Conservation (phyloP, 2,329 filamentous ascomycete species). For the Apiospora saccharicola region DNA sequence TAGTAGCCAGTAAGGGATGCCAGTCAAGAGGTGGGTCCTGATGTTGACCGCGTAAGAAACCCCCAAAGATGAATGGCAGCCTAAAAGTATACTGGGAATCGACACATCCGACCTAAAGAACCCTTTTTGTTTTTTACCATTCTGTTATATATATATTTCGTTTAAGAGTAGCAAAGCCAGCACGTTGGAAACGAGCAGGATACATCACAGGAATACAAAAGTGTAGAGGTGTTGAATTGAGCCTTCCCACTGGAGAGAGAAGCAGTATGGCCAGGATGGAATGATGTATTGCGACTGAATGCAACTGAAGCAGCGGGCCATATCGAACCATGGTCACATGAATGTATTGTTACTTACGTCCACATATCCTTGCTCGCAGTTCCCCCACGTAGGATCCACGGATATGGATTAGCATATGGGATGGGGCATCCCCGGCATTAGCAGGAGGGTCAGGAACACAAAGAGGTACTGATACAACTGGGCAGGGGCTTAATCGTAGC, state of each 20-base stretch:
- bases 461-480: background rate
- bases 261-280: background rate
- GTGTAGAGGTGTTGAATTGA: too few species aligned
- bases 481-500: background rate
- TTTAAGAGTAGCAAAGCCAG: too few species aligned
- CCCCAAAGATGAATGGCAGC: too few species aligned
- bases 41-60: too few species aligned
- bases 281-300: background rate
- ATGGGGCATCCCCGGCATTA: conserved; percentile 1
- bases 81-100: too few species aligned
- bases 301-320: background rate
- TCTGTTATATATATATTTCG: too few species aligned
- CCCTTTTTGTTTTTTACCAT: too few species aligned
- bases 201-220: too few species aligned
- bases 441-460: background rate
- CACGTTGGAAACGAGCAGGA: too few species aligned
- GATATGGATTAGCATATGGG: conserved; percentile 1
- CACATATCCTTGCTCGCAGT: background rate
- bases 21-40: too few species aligned
- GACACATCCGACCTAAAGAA: too few species aligned
- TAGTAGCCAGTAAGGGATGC: too few species aligned
- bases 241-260: background rate
- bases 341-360: background rate
- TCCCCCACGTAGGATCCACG: conserved; percentile 2
- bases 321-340: conserved; percentile 6